Evolutionary conservation across 495 filamentous ascomycete genomes (phyloP).

Genomic region (Stereocaulon alpinum): DNA sequence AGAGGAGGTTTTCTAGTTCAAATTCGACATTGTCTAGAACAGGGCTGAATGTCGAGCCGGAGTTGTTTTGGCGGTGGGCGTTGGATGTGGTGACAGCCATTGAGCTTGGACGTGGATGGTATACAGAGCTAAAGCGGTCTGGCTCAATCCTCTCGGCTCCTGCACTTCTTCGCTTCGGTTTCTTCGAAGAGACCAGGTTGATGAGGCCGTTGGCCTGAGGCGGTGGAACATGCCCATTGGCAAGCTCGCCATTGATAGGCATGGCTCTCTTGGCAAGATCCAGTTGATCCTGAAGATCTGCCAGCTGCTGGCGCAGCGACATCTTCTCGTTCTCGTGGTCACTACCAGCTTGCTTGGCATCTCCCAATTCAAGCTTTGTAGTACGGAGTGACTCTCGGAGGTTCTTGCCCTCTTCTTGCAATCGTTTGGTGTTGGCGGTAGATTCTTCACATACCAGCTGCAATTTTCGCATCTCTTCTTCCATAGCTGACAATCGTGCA

Average conservation of each 20-base stretch:
- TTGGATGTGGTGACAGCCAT: constrained; percentile 69
- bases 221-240: constrained; percentile 51
- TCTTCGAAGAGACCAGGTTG: constrained; percentile 94
- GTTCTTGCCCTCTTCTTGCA: constrained; percentile 83
- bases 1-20: constrained; percentile 85
- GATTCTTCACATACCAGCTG: constrained; percentile 80
- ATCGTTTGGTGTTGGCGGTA: constrained; percentile 73
- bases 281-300: constrained; percentile 84
- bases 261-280: constrained; percentile 67
- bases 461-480: constrained; percentile 88
- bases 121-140: constrained; percentile 81
- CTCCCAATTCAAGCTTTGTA: constrained; percentile 67
- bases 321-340: constrained; percentile 73
- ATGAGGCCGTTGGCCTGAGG: constrained; percentile 67
- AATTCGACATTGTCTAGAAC: constrained; percentile 78
- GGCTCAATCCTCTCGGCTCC: constrained; percentile 75
- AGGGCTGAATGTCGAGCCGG: constrained; percentile 63
- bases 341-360: constrained; percentile 55
- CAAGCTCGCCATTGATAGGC: constrained; percentile 55
- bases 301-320: constrained; percentile 73
- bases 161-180: constrained; percentile 89
- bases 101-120: constrained; percentile 89
- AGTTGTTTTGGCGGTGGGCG: constrained; percentile 51
- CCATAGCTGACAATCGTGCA: constrained; percentile 76
- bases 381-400: constrained; percentile 67